Evolutionary conservation across 1,284 basidiomycete genomes (phyloP).

Genomic region (Ceratobasidium papillatum): DNA sequence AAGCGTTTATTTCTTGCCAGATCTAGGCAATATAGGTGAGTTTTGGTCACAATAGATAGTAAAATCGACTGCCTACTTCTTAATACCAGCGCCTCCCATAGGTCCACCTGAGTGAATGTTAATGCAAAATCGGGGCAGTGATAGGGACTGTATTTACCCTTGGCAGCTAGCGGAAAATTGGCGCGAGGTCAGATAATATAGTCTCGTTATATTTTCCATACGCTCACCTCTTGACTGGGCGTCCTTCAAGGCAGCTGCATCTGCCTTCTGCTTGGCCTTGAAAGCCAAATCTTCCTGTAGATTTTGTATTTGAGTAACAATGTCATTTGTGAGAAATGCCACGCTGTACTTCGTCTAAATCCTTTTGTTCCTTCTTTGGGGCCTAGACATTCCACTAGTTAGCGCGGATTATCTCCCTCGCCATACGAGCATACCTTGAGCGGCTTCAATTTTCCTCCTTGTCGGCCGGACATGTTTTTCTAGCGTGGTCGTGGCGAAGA

Average conservation of each 20-base stretch:
- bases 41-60: conserved; percentile 47
- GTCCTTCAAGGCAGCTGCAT: conserved; percentile 71
- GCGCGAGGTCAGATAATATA: background rate
- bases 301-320: background rate
- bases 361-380: conserved; percentile 79
- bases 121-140: conserved; percentile 11
- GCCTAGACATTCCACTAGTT: conserved; percentile 57
- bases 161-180: conserved; percentile 60
- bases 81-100: conserved; percentile 76
- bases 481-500: conserved; percentile 41
- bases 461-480: conserved; percentile 68
- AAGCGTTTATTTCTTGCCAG: conserved; percentile 14
- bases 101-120: conserved; percentile 59
- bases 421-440: conserved; percentile 60
- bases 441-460: conserved; percentile 84
- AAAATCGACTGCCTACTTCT: conserved; percentile 63
- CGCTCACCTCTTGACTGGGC: conserved; percentile 71
- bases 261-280: conserved; percentile 77
- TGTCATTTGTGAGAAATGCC: background rate
- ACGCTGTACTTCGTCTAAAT: conserved; percentile 52
- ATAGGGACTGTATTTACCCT: conserved; percentile 58
- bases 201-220: conserved; percentile 6
- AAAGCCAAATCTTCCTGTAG: conserved; percentile 69
- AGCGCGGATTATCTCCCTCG: background rate
- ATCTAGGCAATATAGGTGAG: background rate